A percentile compares a stretch with the other conserved stretches of the same genome.
Conservation (phyloP, 2,329 filamentous ascomycete species). For the Aspergillus texensis region DNA sequence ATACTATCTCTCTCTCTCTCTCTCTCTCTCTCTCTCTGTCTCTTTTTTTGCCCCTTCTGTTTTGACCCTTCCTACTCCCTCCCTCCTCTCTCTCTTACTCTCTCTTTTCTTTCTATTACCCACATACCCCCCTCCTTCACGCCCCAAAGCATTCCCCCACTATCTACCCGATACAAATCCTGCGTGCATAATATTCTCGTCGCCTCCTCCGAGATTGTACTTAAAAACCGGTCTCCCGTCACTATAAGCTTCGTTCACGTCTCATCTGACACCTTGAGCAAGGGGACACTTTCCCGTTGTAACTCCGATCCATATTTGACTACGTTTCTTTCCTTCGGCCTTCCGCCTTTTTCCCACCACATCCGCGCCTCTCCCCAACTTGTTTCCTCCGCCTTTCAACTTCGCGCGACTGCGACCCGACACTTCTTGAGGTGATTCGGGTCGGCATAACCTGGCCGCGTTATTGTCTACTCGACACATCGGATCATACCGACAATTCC, state of each 20-base stretch:
- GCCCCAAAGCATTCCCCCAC: slow-evolving; percentile 18
- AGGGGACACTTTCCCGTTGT: background rate
- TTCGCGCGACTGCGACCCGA: slow-evolving; percentile 7
- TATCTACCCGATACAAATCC: slow-evolving; percentile 4
- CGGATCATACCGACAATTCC: background rate
- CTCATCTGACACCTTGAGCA: background rate
- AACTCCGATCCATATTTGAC: background rate
- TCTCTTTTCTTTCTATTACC: slow-evolving; percentile 18
- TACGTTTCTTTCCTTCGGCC: background rate
- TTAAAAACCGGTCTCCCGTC: background rate
- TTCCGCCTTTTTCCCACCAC: background rate
- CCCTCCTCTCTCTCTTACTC: slow-evolving; percentile 7
- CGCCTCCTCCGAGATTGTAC: background rate
- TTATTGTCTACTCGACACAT: background rate
- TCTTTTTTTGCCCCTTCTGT: background rate
- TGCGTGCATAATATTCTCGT: background rate
- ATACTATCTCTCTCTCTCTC: background rate
- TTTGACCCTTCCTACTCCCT: background rate
- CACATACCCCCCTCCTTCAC: slow-evolving; percentile 18
- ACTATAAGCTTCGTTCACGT: background rate
- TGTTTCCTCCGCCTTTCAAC: slow-evolving; percentile 2
- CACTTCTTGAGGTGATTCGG: background rate
- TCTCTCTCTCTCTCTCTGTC: too few species aligned
- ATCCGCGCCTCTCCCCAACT: background rate
- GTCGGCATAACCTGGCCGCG: slow-evolving; percentile 1